These are phyloP conservation scores for Ustilaginoidea virens DNA, from an alignment of 2,329 filamentous ascomycete genomes.

Conservation along the genomic window DNA sequence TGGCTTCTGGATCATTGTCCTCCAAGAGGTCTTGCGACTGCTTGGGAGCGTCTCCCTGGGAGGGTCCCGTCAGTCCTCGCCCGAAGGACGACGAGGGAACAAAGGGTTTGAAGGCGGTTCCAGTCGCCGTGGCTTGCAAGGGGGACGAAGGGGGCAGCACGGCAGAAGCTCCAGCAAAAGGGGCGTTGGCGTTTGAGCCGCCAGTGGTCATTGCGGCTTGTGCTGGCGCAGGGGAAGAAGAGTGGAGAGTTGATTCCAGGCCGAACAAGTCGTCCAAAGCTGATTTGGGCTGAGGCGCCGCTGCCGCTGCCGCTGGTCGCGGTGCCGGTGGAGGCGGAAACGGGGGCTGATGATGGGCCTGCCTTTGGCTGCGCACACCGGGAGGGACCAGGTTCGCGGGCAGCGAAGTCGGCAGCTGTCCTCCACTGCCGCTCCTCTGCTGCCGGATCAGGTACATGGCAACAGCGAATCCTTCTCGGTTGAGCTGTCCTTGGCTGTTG, in stretches of 20 bases:
- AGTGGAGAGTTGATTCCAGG: conserved; percentile 45
- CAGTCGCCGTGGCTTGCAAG: conserved; percentile 29
- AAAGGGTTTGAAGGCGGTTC: conserved; percentile 69
- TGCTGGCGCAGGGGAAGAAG: conserved; percentile 37
- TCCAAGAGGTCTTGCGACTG: conserved; percentile 72
- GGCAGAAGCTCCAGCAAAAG: conserved; percentile 39
- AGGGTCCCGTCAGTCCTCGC: conserved; percentile 60
- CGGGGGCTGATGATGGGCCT: conserved; percentile 1
- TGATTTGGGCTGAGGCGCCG: conserved; percentile 56
- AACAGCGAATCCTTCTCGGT: conserved; percentile 83
- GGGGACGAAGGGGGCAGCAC: conserved; percentile 36
- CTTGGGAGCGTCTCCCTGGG: conserved; percentile 45
- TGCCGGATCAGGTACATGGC: conserved; percentile 95
- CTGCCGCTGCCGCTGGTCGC: conserved; percentile 26
- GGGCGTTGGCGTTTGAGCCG: conserved; percentile 50
- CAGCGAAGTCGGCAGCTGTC: conserved; percentile 56
- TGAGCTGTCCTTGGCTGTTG: conserved; percentile 74
- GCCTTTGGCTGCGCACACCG: conserved; percentile 51
- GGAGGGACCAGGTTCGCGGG: conserved; percentile 75
- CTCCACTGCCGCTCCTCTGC: conserved; percentile 55
- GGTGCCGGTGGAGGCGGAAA: conserved; percentile 29
- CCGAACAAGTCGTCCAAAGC: conserved; percentile 91
- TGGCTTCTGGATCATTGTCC: conserved; percentile 76
- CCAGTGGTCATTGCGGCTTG: conserved; percentile 56
- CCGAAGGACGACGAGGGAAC: conserved; percentile 87